These are phyloP conservation scores for Cercospora brassicicola DNA, from an alignment of 2,329 filamentous ascomycete species.

Conservation along the genomic window DNA sequence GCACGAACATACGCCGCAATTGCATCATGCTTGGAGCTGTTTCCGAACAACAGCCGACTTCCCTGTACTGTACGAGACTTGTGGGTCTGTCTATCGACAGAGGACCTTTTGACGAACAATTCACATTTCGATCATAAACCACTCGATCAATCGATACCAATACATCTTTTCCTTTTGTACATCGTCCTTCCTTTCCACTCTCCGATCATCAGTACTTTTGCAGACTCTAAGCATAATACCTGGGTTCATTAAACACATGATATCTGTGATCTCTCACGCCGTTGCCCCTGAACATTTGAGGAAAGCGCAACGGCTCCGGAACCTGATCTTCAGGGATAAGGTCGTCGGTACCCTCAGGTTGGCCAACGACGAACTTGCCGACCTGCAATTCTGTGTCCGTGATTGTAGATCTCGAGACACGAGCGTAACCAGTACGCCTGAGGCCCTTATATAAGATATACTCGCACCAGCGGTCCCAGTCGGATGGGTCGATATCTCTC, in stretches of 20 bases:
- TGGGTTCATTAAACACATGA: slow-evolving; percentile 91
- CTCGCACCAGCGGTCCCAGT: slow-evolving; percentile 99
- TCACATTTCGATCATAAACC: background rate
- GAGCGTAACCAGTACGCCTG: slow-evolving; percentile 81
- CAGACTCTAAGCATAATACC: slow-evolving; percentile 55
- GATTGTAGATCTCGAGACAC: slow-evolving; percentile 84
- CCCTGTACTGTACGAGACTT: background rate
- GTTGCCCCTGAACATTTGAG: slow-evolving; percentile 75
- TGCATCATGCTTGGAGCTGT: slow-evolving; percentile 2
- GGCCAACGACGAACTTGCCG: slow-evolving; percentile 87
- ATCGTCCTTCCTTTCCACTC: background rate
- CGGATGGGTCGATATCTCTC: slow-evolving; percentile 87
- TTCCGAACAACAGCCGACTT: background rate
- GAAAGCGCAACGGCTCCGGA: slow-evolving; percentile 77
- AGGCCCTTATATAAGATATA: slow-evolving; percentile 95
- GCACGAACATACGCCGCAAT: background rate
- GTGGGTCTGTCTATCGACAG: background rate
- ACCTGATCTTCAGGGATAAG: slow-evolving; percentile 72
- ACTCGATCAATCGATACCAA: background rate
- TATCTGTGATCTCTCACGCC: slow-evolving; percentile 88
- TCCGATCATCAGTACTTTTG: background rate
- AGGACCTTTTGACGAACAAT: background rate
- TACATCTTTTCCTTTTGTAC: background rate
- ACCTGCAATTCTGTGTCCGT: slow-evolving; percentile 96
- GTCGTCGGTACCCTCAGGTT: slow-evolving; percentile 60